Evolutionary conservation across 441 rosid genomes (phyloP).

Genomic region (Pelargonium fulgidum): DNA sequence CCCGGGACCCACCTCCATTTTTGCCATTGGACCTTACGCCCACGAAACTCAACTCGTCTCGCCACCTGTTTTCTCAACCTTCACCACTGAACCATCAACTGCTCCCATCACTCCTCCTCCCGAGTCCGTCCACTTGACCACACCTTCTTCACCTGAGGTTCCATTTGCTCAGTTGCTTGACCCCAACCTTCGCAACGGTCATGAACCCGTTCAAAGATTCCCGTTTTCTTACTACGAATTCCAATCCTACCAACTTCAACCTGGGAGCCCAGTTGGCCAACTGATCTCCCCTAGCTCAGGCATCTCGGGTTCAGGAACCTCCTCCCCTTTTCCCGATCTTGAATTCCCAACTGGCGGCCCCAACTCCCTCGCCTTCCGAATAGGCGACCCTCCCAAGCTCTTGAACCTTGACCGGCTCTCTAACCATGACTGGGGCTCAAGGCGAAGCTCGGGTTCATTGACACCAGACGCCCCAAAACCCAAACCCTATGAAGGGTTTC

Average conservation of each 20-base stretch:
- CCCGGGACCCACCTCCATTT: constrained; percentile 71
- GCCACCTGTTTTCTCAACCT: constrained; percentile 83
- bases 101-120: constrained; percentile 91
- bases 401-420: constrained; percentile 49
- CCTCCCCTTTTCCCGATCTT: constrained; percentile 85
- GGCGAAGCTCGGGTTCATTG: constrained; percentile 40
- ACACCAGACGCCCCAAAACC: constrained; percentile 44
- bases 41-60: constrained; percentile 86
- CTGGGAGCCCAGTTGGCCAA: constrained; percentile 92
- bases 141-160: constrained; percentile 93
- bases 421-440: constrained; percentile 33
- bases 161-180: constrained; percentile 85
- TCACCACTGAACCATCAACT: constrained; percentile 90
- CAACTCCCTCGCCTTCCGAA: too few relatives aligned
- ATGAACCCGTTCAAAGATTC: background rate
- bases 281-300: constrained; percentile 89
- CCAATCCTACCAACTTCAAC: constrained; percentile 73
- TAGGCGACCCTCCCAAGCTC: constrained; percentile 45
- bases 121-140: constrained; percentile 66
- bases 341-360: too few relatives aligned
- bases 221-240: constrained; percentile 58
- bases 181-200: constrained; percentile 30
- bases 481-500: background rate
- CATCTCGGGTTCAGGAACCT: constrained; percentile 70
- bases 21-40: constrained; percentile 92